Percentiles rank a stretch among this genome's conserved stretches.
Conservation (phyloP, 1,284 basidiomycete species). For the Ganoderma multipileum region DNA sequence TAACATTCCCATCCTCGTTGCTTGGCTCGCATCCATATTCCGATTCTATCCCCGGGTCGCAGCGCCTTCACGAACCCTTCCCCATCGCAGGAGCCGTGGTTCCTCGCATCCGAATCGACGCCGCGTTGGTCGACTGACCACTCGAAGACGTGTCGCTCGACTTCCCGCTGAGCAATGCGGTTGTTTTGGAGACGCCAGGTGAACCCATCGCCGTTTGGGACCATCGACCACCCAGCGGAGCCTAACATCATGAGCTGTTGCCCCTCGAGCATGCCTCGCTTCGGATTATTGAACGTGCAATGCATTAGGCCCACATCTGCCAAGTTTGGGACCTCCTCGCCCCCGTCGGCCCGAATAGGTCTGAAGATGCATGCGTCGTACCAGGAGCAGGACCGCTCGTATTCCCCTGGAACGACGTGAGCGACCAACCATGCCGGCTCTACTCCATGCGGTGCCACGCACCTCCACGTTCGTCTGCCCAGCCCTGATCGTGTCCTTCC, state of each 20-base stretch:
- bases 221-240: not conserved
- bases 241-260: not conserved
- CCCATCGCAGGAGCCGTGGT: not conserved
- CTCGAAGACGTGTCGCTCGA: not conserved
- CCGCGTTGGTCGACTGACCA: not conserved
- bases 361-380: slow-evolving; percentile 2
- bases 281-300: not conserved
- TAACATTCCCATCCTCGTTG: slow-evolving; percentile 15
- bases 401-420: not conserved
- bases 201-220: not conserved
- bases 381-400: not conserved
- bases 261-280: not conserved
- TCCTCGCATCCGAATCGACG: not conserved
- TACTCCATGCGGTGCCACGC: not conserved
- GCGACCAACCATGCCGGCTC: too few relatives aligned
- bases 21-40: slow-evolving; percentile 19
- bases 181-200: slow-evolving; percentile 2
- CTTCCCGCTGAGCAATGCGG: not conserved
- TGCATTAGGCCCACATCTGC: not conserved
- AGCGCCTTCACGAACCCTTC: slow-evolving; percentile 10
- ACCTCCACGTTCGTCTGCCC: slow-evolving; percentile 17
- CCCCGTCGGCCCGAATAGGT: not conserved
- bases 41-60: slow-evolving; percentile 17
- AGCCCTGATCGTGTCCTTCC: slow-evolving; percentile 24
- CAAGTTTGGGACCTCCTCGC: not conserved